Evolutionary conservation across 257 asterid genomes (phyloP).

Genomic region (Cynanchum wilfordii): DNA sequence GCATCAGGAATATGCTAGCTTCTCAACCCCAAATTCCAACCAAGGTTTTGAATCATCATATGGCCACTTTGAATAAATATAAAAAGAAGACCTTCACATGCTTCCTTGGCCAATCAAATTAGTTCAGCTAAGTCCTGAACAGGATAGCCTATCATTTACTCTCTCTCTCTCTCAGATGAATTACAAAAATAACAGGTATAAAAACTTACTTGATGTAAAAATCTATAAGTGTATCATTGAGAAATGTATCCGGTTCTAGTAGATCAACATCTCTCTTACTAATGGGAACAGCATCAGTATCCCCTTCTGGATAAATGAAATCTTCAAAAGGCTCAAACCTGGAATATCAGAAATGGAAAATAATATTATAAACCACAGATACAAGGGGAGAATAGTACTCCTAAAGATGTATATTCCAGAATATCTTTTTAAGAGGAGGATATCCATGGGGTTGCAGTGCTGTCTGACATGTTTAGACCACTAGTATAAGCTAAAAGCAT

Average conservation of each 20-base stretch:
- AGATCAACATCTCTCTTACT: slow-evolving; percentile 85
- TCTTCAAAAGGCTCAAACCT: slow-evolving; percentile 82
- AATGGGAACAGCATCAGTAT: slow-evolving; percentile 82
- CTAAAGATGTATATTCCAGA: background rate
- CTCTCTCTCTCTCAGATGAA: background rate
- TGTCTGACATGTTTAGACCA: background rate
- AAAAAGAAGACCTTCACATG: background rate
- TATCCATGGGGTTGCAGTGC: background rate
- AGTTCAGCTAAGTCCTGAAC: background rate
- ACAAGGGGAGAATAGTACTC: background rate
- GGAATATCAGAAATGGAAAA: slow-evolving; percentile 24
- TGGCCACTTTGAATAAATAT: slow-evolving; percentile 4
- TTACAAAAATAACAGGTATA: slow-evolving; percentile 6
- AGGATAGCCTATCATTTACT: no score
- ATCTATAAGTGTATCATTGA: slow-evolving; percentile 90
- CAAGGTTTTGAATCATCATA: background rate
- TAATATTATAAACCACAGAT: slow-evolving; percentile 6
- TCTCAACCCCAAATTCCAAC: background rate
- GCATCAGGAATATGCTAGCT: background rate
- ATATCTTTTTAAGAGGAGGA: background rate
- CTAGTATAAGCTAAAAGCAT: background rate
- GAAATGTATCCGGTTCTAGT: slow-evolving; percentile 78
- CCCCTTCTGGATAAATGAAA: slow-evolving; percentile 83
- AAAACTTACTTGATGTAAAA: slow-evolving; percentile 82
- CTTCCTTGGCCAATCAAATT: background rate